Conservation (phyloP, 192 early-diverging fungal genomes). For the Podila clonocystis region DNA sequence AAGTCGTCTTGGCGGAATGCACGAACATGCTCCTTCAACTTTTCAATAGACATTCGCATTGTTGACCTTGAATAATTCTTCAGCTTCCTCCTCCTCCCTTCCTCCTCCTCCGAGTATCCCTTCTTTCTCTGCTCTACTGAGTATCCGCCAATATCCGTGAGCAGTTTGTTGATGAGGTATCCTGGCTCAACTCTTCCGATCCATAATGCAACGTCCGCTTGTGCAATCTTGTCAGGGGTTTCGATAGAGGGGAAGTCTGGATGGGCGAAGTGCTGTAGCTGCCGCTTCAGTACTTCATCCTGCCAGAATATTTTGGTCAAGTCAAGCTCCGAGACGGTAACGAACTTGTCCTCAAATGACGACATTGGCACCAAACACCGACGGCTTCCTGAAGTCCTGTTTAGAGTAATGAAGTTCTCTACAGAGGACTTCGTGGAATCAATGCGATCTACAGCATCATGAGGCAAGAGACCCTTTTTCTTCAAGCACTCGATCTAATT, state of each 20-base stretch:
- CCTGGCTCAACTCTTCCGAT: slow-evolving; percentile 1
- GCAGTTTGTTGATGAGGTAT: slow-evolving; percentile 2
- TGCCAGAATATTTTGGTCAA: no score
- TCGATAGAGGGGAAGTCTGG: background rate
- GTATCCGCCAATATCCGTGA: slow-evolving; percentile 6
- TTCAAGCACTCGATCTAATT: no score
- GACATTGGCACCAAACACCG: no score
- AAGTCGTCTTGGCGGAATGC: background rate
- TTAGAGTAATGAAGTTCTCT: no score
- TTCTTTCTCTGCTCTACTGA: background rate
- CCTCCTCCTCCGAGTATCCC: background rate
- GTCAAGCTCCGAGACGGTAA: no score
- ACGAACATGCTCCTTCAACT: background rate
- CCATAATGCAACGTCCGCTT: background rate
- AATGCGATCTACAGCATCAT: no score
- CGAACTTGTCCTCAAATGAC: no score
- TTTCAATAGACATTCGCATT: background rate
- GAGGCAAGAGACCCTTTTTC: no score
- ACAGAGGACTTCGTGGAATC: no score
- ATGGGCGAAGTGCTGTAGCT: no score
- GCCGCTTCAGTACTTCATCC: no score
- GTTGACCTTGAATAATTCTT: background rate
- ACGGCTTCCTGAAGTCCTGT: no score
- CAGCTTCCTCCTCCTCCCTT: background rate
- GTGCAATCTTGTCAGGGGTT: background rate